Percentiles rank a stretch among this genome's conserved stretches.
Evolutionary conservation across 2,329 filamentous ascomycete species (phyloP).

Genomic region (Sclerotinia nivalis): DNA sequence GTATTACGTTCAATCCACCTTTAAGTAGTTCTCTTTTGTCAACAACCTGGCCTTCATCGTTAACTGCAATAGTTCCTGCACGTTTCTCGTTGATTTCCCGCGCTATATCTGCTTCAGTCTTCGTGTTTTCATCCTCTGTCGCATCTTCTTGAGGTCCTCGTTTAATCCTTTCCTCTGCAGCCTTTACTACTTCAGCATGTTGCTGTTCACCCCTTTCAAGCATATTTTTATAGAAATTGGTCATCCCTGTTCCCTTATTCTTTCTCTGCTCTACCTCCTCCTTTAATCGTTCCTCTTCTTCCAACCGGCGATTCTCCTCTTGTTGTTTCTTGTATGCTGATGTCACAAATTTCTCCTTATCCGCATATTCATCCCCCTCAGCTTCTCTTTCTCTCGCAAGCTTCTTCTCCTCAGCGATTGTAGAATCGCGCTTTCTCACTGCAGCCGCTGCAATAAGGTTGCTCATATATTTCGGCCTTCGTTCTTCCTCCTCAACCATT

Average conservation of each 20-base stretch:
- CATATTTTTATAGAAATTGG: constrained; percentile 74
- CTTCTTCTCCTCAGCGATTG: constrained; percentile 78
- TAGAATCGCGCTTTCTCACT: constrained; percentile 72
- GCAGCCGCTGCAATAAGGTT: constrained; percentile 72
- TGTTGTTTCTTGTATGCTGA: constrained; percentile 80
- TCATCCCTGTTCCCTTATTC: constrained; percentile 70
- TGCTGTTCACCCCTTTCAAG: constrained; percentile 69
- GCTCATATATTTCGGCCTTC: constrained; percentile 77
- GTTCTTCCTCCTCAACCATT: constrained; percentile 55
- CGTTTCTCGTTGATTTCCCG: constrained; percentile 63
- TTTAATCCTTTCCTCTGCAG: constrained; percentile 58
- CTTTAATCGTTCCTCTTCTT: constrained; percentile 68
- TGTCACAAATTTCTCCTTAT: constrained; percentile 85
- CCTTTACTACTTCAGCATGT: constrained; percentile 69
- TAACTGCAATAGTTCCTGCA: constrained; percentile 64
- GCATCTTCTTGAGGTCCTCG: constrained; percentile 44
- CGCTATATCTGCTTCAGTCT: constrained; percentile 64
- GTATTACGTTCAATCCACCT: constrained; percentile 72
- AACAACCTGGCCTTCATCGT: constrained; percentile 80
- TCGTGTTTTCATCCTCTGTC: constrained; percentile 47
- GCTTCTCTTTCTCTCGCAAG: constrained; percentile 75
- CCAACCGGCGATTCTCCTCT: constrained; percentile 68
- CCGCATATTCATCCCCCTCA: constrained; percentile 77
- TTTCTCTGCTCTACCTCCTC: constrained; percentile 66
- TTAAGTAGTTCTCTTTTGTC: constrained; percentile 79